These are phyloP conservation scores for Erysimum cheiri DNA, from an alignment of 441 rosid genomes.

Conservation along the genomic window DNA sequence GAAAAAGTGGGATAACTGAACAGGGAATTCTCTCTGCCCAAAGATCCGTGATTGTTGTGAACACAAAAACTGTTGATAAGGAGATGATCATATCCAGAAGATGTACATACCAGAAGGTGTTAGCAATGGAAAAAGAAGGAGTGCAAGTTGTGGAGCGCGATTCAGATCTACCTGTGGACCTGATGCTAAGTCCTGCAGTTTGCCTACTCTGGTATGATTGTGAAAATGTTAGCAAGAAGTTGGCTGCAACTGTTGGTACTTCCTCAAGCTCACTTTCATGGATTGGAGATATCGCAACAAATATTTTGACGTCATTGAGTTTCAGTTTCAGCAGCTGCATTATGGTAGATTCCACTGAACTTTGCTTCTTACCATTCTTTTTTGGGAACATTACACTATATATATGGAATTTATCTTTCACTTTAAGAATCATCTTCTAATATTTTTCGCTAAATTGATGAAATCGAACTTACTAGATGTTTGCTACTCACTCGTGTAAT, in stretches of 20 bases:
- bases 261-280: conserved; percentile 72
- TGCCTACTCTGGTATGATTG: conserved; percentile 90
- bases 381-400: conserved; percentile 10
- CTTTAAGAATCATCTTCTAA: conserved; percentile 5
- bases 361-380: conserved; percentile 22
- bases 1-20: conserved; percentile 49
- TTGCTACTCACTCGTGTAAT: not conserved
- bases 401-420: not conserved
- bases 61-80: conserved; percentile 76
- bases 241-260: conserved; percentile 61
- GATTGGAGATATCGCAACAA: conserved; percentile 83
- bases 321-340: conserved; percentile 81
- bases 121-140: conserved; percentile 87
- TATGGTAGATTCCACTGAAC: conserved; percentile 63
- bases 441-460: not conserved
- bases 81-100: conserved; percentile 90
- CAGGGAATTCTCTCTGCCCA: conserved; percentile 47
- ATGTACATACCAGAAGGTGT: conserved; percentile 80
- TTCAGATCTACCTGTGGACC: conserved; percentile 79
- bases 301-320: conserved; percentile 80
- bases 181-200: conserved; percentile 70
- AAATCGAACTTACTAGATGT: conserved; percentile 11
- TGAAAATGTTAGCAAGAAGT: conserved; percentile 63
- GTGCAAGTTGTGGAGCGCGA: conserved; percentile 93
- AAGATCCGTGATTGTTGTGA: conserved; percentile 64